phyloP scores from a whole-genome alignment of 73 alveolate species.

The Durusdinium trenchii region DNA sequence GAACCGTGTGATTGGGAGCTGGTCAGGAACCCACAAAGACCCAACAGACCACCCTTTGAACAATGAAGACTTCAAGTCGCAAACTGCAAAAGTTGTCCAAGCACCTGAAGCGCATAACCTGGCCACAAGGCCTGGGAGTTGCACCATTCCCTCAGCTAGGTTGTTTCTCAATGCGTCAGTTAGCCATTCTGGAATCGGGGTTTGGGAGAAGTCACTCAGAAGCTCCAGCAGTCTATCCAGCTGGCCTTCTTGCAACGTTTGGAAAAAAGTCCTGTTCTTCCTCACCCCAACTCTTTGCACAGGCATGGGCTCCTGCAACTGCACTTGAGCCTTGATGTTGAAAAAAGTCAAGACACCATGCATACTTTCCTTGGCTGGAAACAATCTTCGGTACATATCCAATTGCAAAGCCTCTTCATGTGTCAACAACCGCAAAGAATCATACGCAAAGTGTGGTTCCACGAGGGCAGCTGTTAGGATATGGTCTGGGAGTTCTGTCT shows the following conservation, averaged over 20 bases:
- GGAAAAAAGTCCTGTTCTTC: neutral
- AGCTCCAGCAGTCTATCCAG: neutral
- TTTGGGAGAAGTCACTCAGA: too few relatives aligned
- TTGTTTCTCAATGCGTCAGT: neutral
- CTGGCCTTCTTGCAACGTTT: slow-evolving; percentile 4
- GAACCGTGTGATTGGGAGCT: neutral
- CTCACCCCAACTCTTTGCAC: neutral
- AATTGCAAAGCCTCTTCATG: neutral
- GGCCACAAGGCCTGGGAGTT: neutral
- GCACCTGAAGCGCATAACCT: neutral
- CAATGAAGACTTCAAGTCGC: neutral
- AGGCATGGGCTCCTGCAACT: neutral
- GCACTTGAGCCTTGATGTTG: neutral
- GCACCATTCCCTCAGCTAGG: neutral
- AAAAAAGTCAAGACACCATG: neutral
- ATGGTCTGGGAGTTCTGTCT: neutral
- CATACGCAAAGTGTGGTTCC: neutral
- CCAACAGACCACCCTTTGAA: neutral
- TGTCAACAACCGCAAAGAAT: neutral
- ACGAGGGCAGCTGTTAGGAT: neutral
- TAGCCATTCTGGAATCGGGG: neutral
- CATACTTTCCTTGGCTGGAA: neutral
- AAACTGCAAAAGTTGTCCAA: neutral
- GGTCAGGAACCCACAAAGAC: neutral
- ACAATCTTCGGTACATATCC: neutral